A percentile compares a stretch with the other conserved stretches of the same genome.
Evolutionary conservation across 1,284 basidiomycete species (phyloP).

Genomic region (Dichomitus squalens): DNA sequence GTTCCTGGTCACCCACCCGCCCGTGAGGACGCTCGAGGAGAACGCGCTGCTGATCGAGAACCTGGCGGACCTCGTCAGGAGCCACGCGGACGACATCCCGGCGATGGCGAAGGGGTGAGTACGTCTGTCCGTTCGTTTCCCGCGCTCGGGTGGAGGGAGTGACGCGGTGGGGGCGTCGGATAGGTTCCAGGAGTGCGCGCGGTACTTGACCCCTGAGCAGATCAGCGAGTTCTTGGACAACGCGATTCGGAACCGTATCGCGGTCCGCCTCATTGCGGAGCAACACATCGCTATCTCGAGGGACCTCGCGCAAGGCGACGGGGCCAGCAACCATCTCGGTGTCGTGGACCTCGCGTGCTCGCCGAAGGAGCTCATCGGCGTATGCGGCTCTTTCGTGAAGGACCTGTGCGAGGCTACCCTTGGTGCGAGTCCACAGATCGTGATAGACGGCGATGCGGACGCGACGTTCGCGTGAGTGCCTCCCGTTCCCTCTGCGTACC

Average conservation of each 20-base stretch:
- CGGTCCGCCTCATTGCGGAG: conserved; percentile 88
- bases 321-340: conserved; percentile 49
- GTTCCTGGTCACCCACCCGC: conserved; percentile 70
- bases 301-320: conserved; percentile 45
- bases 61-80: conserved; percentile 72
- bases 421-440: conserved; percentile 67
- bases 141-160: background rate
- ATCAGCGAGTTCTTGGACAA: conserved; percentile 83
- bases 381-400: conserved; percentile 80
- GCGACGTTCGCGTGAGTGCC: conserved; percentile 76
- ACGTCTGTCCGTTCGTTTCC: conserved; percentile 3
- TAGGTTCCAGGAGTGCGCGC: conserved; percentile 85
- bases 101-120: conserved; percentile 86
- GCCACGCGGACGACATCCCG: conserved; percentile 87
- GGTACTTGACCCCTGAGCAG: conserved; percentile 80
- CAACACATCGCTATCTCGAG: conserved; percentile 87
- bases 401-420: conserved; percentile 88
- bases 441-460: conserved; percentile 69
- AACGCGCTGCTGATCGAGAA: conserved; percentile 71
- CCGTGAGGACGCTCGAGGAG: conserved; percentile 66
- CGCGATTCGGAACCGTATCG: conserved; percentile 86
- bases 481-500: background rate
- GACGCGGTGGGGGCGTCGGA: background rate
- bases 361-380: conserved; percentile 69
- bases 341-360: conserved; percentile 73